Percentiles rank a stretch among this genome's conserved stretches.
Evolutionary conservation across 2,329 filamentous ascomycete genomes (phyloP).

Genomic region (Aureobasidium uvarum): DNA sequence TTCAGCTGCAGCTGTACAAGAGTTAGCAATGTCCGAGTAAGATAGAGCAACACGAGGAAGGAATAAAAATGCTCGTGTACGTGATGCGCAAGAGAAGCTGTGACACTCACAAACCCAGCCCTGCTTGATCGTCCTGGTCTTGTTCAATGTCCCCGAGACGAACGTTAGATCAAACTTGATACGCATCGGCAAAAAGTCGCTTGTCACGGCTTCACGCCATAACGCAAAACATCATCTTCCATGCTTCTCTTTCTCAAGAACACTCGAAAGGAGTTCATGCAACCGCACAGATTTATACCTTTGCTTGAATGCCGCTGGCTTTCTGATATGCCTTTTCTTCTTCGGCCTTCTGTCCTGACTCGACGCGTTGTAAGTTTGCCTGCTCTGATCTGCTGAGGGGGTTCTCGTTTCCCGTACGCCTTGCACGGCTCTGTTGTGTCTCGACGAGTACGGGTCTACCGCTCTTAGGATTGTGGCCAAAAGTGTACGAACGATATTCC

Average conservation of each 20-base stretch:
- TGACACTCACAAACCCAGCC: slow-evolving; percentile 22
- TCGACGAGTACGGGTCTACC: slow-evolving; percentile 49
- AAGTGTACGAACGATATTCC: slow-evolving; percentile 63
- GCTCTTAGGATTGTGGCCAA: background rate
- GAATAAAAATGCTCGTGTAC: background rate
- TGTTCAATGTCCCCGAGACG: background rate
- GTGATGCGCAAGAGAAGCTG: slow-evolving; percentile 13
- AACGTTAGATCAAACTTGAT: background rate
- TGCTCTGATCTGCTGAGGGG: slow-evolving; percentile 38
- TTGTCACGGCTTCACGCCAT: slow-evolving; percentile 3
- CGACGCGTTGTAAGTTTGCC: slow-evolving; percentile 35
- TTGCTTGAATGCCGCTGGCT: slow-evolving; percentile 27
- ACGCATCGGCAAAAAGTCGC: too few relatives aligned
- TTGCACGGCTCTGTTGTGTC: slow-evolving; percentile 36
- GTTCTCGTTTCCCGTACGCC: slow-evolving; percentile 35
- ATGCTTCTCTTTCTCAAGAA: background rate
- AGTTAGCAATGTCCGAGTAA: background rate
- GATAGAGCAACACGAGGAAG: background rate
- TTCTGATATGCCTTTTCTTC: slow-evolving; percentile 26
- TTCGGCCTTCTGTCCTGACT: slow-evolving; percentile 26
- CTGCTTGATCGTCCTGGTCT: background rate
- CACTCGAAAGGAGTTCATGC: background rate
- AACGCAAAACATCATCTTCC: background rate
- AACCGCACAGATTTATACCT: slow-evolving; percentile 29
- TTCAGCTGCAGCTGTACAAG: slow-evolving; percentile 2